A percentile compares a stretch with the other conserved stretches of the same genome.
These are phyloP conservation scores for Claviceps cyperi DNA, from an alignment of 2,329 filamentous ascomycete species.

Conservation along the genomic window DNA sequence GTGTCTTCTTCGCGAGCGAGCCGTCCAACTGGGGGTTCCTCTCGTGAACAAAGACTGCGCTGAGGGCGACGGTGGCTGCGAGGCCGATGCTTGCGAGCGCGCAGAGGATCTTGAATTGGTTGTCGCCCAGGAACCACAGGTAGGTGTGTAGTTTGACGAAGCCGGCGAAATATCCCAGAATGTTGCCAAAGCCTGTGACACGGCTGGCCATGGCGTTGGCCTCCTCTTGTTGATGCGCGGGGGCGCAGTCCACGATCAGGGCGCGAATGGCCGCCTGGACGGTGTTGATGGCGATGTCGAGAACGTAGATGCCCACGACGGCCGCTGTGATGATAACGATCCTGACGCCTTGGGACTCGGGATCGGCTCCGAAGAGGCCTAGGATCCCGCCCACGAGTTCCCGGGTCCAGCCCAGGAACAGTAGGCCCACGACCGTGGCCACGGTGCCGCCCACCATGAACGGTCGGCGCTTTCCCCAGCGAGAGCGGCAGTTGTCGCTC, in stretches of 20 bases:
- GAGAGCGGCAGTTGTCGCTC: slow-evolving; percentile 60
- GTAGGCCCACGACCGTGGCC: slow-evolving; percentile 52
- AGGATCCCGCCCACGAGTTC: slow-evolving; percentile 57
- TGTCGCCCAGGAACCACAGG: slow-evolving; percentile 68
- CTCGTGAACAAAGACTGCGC: slow-evolving; percentile 56
- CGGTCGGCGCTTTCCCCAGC: slow-evolving; percentile 67
- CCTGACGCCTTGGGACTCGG: slow-evolving; percentile 49
- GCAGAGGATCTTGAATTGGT: slow-evolving; percentile 87
- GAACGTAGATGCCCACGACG: slow-evolving; percentile 72
- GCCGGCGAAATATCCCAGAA: slow-evolving; percentile 76
- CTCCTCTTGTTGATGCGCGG: slow-evolving; percentile 81
- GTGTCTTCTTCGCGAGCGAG: slow-evolving; percentile 41
- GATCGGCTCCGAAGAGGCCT: slow-evolving; percentile 54
- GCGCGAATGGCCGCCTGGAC: slow-evolving; percentile 85
- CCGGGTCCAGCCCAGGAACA: slow-evolving; percentile 59
- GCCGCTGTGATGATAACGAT: slow-evolving; percentile 60
- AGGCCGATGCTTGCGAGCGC: slow-evolving; percentile 69
- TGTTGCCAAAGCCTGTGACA: slow-evolving; percentile 76
- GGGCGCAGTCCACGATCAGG: slow-evolving; percentile 87
- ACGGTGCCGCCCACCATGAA: slow-evolving; percentile 61
- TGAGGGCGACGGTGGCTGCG: slow-evolving; percentile 53
- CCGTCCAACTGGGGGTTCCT: slow-evolving; percentile 65
- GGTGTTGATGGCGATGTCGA: slow-evolving; percentile 94
- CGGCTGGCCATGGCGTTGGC: slow-evolving; percentile 92
- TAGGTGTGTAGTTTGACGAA: slow-evolving; percentile 64